These are phyloP conservation scores for bread wheat (Triticum aestivum) DNA, from an alignment of 176 grass and related monocot genomes.

Conservation along the genomic window DNA sequence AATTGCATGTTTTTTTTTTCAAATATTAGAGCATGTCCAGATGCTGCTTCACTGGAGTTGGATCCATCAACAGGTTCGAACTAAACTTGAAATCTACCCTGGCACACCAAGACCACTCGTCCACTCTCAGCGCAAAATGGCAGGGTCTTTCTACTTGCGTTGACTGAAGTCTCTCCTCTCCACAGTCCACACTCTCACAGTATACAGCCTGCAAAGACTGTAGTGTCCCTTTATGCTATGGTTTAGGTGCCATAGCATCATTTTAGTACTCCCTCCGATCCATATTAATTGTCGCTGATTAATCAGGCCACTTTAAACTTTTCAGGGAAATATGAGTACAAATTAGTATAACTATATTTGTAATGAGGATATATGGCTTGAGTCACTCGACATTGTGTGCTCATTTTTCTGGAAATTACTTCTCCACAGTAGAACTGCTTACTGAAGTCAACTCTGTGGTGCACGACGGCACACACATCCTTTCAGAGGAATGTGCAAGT, in stretches of 20 bases:
- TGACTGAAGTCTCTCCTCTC: neutral
- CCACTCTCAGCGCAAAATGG: neutral
- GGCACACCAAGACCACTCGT: neutral
- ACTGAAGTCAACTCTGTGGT: neutral
- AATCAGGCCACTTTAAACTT: neutral
- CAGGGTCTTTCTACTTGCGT: neutral
- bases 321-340: neutral
- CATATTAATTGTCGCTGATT: too few relatives aligned
- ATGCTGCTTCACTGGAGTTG: neutral
- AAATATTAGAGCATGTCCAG: neutral
- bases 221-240: neutral
- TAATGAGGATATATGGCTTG: neutral
- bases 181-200: neutral
- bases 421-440: neutral
- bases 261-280: too few relatives aligned
- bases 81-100: slow-evolving; percentile 28
- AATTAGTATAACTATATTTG: neutral
- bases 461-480: neutral
- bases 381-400: neutral
- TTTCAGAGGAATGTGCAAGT: neutral
- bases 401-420: neutral
- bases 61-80: neutral
- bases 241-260: neutral
- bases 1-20: neutral
- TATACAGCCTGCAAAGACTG: neutral